Percentiles rank a stretch among this genome's conserved stretches.
Conservation (phyloP, 441 rosid species). For the Eutrema salsugineum region DNA sequence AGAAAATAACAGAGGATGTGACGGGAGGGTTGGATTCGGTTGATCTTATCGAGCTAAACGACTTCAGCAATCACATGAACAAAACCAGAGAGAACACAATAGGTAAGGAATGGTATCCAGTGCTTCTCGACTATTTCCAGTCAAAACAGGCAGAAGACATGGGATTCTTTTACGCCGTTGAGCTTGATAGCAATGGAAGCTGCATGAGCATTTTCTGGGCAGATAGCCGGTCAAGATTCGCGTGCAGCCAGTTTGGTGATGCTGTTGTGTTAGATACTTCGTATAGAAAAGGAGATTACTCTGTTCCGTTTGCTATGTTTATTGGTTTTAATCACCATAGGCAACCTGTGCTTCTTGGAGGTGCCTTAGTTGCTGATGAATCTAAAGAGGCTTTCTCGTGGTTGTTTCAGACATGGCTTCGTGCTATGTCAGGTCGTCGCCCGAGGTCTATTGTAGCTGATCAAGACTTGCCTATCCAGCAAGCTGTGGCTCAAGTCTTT, state of each 20-base stretch:
- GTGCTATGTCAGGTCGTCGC: slow-evolving; percentile 64
- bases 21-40: slow-evolving; percentile 48
- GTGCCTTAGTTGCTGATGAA: slow-evolving; percentile 67
- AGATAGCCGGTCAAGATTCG: slow-evolving; percentile 77
- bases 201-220: slow-evolving; percentile 82
- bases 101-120: slow-evolving; percentile 68
- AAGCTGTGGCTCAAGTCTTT: slow-evolving; percentile 61
- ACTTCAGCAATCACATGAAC: slow-evolving; percentile 25
- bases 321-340: slow-evolving; percentile 83
- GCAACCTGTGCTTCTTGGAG: slow-evolving; percentile 82
- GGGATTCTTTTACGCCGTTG: slow-evolving; percentile 68
- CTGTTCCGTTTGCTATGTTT: slow-evolving; percentile 77
- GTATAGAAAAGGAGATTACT: slow-evolving; percentile 51
- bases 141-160: slow-evolving; percentile 71
- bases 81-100: slow-evolving; percentile 46
- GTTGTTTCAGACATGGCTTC: slow-evolving; percentile 83
- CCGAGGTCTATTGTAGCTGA: slow-evolving; percentile 79
- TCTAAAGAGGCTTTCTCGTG: slow-evolving; percentile 68
- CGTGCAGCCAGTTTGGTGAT: slow-evolving; percentile 86
- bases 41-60: slow-evolving; percentile 42
- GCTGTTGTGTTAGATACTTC: slow-evolving; percentile 70
- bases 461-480: slow-evolving; percentile 70
- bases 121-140: slow-evolving; percentile 73
- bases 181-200: slow-evolving; percentile 52
- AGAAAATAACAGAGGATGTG: slow-evolving; percentile 54